These are phyloP conservation scores for Rosa chinensis DNA, from an alignment of 306 rosid species.

Conservation along the genomic window DNA sequence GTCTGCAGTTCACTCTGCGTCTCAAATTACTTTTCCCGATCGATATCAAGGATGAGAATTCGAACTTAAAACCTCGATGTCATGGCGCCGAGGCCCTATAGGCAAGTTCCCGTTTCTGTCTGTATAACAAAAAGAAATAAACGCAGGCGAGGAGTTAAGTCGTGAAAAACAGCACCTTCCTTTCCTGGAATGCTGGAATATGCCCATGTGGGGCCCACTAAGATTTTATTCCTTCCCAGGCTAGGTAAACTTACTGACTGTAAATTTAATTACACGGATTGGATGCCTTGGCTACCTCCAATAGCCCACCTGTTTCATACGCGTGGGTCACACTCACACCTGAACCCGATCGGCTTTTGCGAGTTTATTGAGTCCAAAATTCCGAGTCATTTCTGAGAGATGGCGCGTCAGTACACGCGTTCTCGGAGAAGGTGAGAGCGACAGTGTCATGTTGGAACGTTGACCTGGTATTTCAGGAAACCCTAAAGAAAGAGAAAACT, in stretches of 20 bases:
- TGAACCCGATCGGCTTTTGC: not conserved
- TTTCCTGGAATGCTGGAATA: not conserved
- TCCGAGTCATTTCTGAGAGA: not conserved
- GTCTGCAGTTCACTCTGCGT: too few relatives aligned
- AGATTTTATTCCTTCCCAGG: not conserved
- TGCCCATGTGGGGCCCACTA: not conserved
- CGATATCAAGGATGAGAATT: not conserved
- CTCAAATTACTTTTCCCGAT: too few relatives aligned
- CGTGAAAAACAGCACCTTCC: not conserved
- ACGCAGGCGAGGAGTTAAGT: too few relatives aligned
- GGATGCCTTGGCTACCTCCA: not conserved
- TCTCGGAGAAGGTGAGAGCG: slow-evolving; percentile 21
- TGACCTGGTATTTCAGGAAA: slow-evolving; percentile 25
- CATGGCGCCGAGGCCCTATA: too few relatives aligned
- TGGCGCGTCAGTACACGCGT: slow-evolving; percentile 25
- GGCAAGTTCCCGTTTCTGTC: too few relatives aligned
- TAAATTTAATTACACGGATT: not conserved
- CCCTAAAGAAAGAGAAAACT: slow-evolving; percentile 21
- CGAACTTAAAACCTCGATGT: not conserved
- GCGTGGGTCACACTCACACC: slow-evolving; percentile 2
- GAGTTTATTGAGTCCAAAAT: too few relatives aligned
- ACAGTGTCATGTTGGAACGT: slow-evolving; percentile 17
- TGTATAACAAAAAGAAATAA: too few relatives aligned
- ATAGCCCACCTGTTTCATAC: not conserved
- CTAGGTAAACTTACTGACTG: not conserved